Conservation (phyloP, 805 yeast genomes). For the Candida palmyrensis region DNA sequence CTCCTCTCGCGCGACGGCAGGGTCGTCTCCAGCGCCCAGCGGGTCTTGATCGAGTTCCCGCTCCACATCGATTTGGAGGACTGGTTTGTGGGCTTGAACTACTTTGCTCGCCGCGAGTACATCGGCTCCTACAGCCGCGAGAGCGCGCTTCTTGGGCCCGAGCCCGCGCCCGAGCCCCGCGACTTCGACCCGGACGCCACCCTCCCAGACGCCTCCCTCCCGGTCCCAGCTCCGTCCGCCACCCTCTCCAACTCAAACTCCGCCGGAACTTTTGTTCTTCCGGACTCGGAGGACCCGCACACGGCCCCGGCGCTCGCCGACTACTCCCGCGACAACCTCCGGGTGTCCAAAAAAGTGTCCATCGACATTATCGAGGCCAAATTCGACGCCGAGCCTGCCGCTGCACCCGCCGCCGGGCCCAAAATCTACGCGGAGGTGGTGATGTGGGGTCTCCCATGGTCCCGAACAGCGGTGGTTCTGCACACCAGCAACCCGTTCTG, state of each 20-base stretch:
- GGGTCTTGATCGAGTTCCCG: constrained; percentile 59
- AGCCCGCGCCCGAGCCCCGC: no score
- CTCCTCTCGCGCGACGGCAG: constrained; percentile 32
- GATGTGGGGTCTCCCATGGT: constrained; percentile 74
- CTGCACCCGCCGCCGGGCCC: constrained; percentile 9
- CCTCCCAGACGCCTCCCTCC: no score
- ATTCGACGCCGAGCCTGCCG: constrained; percentile 24
- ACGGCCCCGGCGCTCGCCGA: constrained; percentile 8
- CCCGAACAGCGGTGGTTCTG: constrained; percentile 63
- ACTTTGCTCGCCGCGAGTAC: constrained; percentile 58
- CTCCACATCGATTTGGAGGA: constrained; percentile 67
- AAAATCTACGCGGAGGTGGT: constrained; percentile 63
- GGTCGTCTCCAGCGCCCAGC: constrained; percentile 23
- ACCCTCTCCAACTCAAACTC: not conserved
- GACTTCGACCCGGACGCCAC: no score
- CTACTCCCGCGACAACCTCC: constrained; percentile 32
- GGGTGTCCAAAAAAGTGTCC: constrained; percentile 49
- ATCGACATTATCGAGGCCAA: constrained; percentile 65
- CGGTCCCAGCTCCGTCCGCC: no score
- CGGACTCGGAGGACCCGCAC: not conserved
- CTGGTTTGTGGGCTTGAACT: constrained; percentile 66
- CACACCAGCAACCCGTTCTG: constrained; percentile 60
- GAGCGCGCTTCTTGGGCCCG: constrained; percentile 2
- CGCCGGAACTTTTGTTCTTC: not conserved
- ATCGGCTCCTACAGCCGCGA: constrained; percentile 24